A percentile compares a stretch with the other conserved stretches of the same genome.
Conservation (phyloP, 345 rosid genomes). For the Hevea brasiliensis region DNA sequence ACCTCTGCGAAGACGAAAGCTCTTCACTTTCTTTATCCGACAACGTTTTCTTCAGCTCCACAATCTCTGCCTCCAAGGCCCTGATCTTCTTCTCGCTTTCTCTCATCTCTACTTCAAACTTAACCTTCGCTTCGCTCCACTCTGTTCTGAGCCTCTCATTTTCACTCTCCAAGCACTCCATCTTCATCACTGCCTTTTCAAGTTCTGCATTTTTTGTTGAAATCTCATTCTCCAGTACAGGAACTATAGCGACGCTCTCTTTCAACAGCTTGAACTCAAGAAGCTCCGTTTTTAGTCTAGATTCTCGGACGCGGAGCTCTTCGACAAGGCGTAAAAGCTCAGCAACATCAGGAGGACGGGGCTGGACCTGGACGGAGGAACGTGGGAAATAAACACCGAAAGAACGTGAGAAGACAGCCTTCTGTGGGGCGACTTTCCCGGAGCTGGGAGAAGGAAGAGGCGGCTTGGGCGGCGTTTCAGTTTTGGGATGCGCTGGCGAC, state of each 20-base stretch:
- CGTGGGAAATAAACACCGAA: slow-evolving; percentile 93
- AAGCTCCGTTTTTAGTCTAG: slow-evolving; percentile 65
- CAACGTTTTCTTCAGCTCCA: slow-evolving; percentile 50
- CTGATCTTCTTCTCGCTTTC: slow-evolving; percentile 44
- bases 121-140: slow-evolving; percentile 26
- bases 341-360: slow-evolving; percentile 66
- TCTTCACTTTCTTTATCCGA: slow-evolving; percentile 50
- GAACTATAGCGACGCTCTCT: slow-evolving; percentile 76
- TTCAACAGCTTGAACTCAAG: slow-evolving; percentile 65
- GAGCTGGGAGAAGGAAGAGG: slow-evolving; percentile 45
- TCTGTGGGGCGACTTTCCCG: slow-evolving; percentile 33
- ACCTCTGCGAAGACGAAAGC: slow-evolving; percentile 65
- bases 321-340: slow-evolving; percentile 80
- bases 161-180: slow-evolving; percentile 47
- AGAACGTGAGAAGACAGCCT: slow-evolving; percentile 57
- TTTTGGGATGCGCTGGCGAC: slow-evolving; percentile 43
- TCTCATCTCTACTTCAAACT: slow-evolving; percentile 34
- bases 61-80: slow-evolving; percentile 51
- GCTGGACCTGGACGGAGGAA: slow-evolving; percentile 93
- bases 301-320: slow-evolving; percentile 71
- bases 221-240: slow-evolving; percentile 61
- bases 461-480: slow-evolving; percentile 32
- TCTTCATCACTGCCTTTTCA: slow-evolving; percentile 29
- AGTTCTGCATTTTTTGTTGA: slow-evolving; percentile 42
- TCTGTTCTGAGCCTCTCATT: slow-evolving; percentile 44